These are phyloP conservation scores for Suillus fuscotomentosus DNA, from an alignment of 768 basidiomycete species.

Conservation along the genomic window DNA sequence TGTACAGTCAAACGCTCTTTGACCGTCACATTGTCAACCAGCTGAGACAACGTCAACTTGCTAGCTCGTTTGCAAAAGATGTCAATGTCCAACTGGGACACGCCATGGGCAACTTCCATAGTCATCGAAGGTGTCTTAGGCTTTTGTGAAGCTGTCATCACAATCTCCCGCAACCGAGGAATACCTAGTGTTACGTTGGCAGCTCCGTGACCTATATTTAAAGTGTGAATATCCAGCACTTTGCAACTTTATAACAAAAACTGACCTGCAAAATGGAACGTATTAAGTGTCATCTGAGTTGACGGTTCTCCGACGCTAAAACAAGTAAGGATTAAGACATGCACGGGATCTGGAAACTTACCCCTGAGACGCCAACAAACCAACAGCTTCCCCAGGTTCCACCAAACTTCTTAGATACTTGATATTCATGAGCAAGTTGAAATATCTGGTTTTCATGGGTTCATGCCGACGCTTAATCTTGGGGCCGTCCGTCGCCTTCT, in stretches of 20 bases:
- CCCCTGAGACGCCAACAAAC: constrained; percentile 96
- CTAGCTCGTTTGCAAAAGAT: constrained; percentile 88
- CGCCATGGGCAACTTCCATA: constrained; percentile 62
- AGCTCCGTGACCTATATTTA: constrained; percentile 84
- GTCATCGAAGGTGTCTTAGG: constrained; percentile 98
- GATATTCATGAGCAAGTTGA: constrained; percentile 83
- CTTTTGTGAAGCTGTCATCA: constrained; percentile 96
- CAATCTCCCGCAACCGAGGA: constrained; percentile 96
- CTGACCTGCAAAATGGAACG: constrained; percentile 97
- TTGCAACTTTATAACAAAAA: constrained; percentile 7
- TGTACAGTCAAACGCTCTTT: constrained; percentile 72
- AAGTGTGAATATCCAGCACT: constrained; percentile 1
- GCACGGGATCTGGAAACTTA: constrained; percentile 34
- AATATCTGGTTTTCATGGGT: constrained; percentile 52
- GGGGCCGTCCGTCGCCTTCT: constrained; percentile 37
- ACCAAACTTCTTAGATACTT: constrained; percentile 93
- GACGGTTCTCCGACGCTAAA: constrained; percentile 95
- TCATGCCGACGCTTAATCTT: constrained; percentile 44
- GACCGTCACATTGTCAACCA: constrained; percentile 81
- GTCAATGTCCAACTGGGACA: constrained; percentile 55
- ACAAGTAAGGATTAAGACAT: constrained; percentile 3
- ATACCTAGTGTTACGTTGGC: constrained; percentile 99
- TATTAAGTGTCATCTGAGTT: constrained; percentile 99
- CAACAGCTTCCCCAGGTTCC: constrained; percentile 98
- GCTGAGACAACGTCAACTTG: constrained; percentile 81